These are phyloP conservation scores for Mycena maculata DNA, from an alignment of 768 basidiomycete genomes.

Conservation along the genomic window DNA sequence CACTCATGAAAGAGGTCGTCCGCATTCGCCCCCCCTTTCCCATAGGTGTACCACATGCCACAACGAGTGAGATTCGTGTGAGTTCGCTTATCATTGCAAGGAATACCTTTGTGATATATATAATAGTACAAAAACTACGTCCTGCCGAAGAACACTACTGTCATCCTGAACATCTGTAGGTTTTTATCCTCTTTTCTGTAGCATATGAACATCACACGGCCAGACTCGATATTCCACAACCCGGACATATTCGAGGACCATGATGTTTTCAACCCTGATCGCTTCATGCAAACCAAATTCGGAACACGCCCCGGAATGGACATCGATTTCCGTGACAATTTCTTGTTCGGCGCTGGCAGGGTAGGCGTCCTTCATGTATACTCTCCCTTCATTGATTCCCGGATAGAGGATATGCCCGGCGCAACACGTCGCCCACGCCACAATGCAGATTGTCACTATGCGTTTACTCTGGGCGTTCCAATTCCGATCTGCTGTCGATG, in stretches of 20 bases:
- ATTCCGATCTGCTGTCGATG: conserved; percentile 25
- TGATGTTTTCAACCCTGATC: conserved; percentile 34
- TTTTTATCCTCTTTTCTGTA: not conserved
- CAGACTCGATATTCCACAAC: conserved; percentile 36
- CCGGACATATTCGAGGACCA: conserved; percentile 35
- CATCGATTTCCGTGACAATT: conserved; percentile 28
- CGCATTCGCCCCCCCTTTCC: conserved; percentile 26
- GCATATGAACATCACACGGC: not conserved
- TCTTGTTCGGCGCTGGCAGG: conserved; percentile 33
- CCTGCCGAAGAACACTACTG: conserved; percentile 30
- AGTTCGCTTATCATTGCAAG: not conserved
- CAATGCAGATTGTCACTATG: conserved; percentile 32
- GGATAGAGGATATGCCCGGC: conserved; percentile 36
- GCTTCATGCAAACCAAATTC: conserved; percentile 28
- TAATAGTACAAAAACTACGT: conserved; percentile 29
- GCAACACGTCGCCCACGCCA: conserved; percentile 18
- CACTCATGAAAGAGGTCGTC: conserved; percentile 33
- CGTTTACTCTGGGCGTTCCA: conserved; percentile 42
- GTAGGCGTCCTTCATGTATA: conserved; percentile 5
- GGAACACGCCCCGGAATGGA: conserved; percentile 34
- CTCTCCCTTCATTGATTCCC: not conserved
- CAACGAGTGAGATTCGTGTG: conserved; percentile 16
- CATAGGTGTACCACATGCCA: conserved; percentile 25
- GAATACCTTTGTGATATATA: not conserved
- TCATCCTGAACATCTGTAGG: conserved; percentile 36